Percentiles rank a stretch among this genome's conserved stretches.
Evolutionary conservation across 306 rosid genomes (phyloP).

Genomic region (Prunus padus): DNA sequence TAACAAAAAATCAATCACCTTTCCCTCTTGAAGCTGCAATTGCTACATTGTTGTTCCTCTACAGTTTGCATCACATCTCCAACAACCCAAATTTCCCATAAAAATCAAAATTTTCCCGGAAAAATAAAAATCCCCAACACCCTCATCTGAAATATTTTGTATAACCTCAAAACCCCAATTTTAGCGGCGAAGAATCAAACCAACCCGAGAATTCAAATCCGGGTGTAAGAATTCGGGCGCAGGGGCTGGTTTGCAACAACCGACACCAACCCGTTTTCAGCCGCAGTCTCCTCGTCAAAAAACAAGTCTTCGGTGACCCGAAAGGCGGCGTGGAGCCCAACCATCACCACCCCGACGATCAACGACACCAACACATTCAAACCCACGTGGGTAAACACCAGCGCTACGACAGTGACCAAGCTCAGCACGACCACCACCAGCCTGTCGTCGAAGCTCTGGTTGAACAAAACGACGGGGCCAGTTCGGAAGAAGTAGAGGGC

Average conservation of each 20-base stretch:
- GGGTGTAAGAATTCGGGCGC: conserved; percentile 11
- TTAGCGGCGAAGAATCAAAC: not conserved
- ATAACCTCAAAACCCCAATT: not conserved
- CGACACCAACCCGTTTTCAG: conserved; percentile 41
- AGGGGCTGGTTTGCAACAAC: conserved; percentile 36
- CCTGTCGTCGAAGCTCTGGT: conserved; percentile 33
- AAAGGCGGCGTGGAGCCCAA: conserved; percentile 52
- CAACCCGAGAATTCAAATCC: conserved; percentile 17
- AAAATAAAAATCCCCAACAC: not conserved
- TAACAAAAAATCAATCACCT: not conserved
- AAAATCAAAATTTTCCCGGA: not conserved
- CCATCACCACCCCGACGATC: conserved; percentile 32
- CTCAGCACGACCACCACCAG: conserved; percentile 31
- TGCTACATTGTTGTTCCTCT: not conserved
- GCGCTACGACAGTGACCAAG: conserved; percentile 37
- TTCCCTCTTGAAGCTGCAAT: not conserved
- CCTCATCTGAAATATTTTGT: not conserved
- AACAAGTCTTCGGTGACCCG: conserved; percentile 48
- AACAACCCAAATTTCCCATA: not conserved
- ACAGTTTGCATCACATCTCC: not conserved
- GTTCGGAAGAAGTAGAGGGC: conserved; percentile 44
- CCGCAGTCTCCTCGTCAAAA: conserved; percentile 43
- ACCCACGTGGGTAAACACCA: conserved; percentile 47
- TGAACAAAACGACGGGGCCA: conserved; percentile 32
- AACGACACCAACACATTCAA: conserved; percentile 46